Base-by-base conservation (phyloP, 2,329 filamentous ascomycete genomes). In the Pleomassaria siparia region DNA sequence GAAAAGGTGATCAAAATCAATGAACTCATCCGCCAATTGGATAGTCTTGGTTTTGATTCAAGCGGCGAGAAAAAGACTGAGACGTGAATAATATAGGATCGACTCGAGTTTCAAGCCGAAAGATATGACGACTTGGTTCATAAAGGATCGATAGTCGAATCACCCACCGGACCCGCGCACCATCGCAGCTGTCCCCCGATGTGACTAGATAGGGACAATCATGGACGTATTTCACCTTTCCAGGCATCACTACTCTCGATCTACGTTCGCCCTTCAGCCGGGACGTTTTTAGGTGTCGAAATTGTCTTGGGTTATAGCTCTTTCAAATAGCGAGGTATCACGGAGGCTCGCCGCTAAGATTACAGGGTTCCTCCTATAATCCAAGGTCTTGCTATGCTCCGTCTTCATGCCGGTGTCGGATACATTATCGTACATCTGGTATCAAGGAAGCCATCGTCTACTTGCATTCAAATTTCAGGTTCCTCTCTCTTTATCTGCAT, bases 1-100 rank as follows among this genome's bases (percentile, higher is more conserved):
- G 91, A 92, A 60, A 99, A 99, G 76, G 89, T 99, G 46, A 95
- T 96, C 70, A 95, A 94, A 73, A 96, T 99, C 69, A 90, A 89
- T 54, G 94, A 99, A 75, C 80, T 99, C 42, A 85, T 96, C 48
- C 83, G 91, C 11, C 91, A 97, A 68, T 75, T 99, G 46, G 89
- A 95, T 61, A 80, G 82, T 2, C 77, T 99, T 22, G 92, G 92
- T 0, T 90, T 97, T 54, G 87, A 95, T 68, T 74, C 82, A 1
- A 87, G 95, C 9, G 89, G 86, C 2, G 87, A 91, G 51, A 80
- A 78, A 59, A 80, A 80, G 59, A 63, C 51, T 25, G 62, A 66
- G 46, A 64, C 59, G 40, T 68, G 63, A 64, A 12, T 12, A 24
- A 22, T 40, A 24, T 53, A 54, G 53, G 46, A 51, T n/a, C 48